Base-by-base conservation (phyloP, 2,329 filamentous ascomycete genomes). In the Thelonectria olida region DNA sequence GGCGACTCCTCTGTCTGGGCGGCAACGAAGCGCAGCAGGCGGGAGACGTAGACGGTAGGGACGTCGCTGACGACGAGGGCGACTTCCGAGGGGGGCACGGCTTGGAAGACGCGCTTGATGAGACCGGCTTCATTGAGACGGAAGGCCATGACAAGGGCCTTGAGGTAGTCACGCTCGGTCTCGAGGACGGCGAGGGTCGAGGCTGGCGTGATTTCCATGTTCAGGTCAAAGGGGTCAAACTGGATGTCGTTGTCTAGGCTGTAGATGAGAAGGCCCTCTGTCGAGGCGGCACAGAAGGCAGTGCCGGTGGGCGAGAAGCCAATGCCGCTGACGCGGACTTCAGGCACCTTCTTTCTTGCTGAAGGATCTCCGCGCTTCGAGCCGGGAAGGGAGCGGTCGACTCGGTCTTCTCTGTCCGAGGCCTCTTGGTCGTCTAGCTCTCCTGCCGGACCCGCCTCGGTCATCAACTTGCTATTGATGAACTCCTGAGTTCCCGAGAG, bases 401-500 rank as follows among this genome's bases (percentile, higher is more conserved):
- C 86, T 8, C 94, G 88, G 65, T 95, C 91, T 75, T 97, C 95
- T 13, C 91, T 85, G 74, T 98, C 96, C 2, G 93, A 97, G 2
- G 90, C 91, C 74, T 97, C 94, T 38, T 91, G 88, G 54, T 93
- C 90, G 72, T 99, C 95, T 17, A 99, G 85, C n/a, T 97, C 87
- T 7, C 85, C 94, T 54, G 85, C 80, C 1, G 96, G 92, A 1
- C 96, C 96, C 13, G 92, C 95, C 79, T 98, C 96, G 10, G 94
- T 97, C 71, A 99, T 85, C 19, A 92, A 84, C 72, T 90, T 92
- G 81, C 93, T 97, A 84, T 97, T 98, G 67, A 99, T 85, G 77
- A 97, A 97, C 76, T 99, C 96, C 74, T 98, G 95, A 1, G 96
- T 99, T 47, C 96, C 96, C 19, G 97, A 94, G 3, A 99, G 82